Conservation (phyloP, 2,329 filamentous ascomycete genomes). For the Plenodomus tracheiphilus region DNA sequence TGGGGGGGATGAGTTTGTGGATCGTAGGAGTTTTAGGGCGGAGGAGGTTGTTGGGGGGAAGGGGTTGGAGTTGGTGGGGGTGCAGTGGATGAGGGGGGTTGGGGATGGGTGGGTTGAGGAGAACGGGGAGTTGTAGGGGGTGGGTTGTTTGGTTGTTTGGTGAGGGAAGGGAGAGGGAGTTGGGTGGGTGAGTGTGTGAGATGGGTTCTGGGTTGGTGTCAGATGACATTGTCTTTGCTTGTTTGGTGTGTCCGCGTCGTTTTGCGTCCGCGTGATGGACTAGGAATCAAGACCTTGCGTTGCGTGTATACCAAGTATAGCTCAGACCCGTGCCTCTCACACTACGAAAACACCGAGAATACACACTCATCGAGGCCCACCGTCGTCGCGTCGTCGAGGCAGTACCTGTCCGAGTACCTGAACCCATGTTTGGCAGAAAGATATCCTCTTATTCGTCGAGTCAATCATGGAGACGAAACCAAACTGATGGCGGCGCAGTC, state of each 20-base stretch:
- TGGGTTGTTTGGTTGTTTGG: no score
- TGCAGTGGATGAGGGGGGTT: conserved; percentile 44
- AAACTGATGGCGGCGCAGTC: conserved; percentile 19
- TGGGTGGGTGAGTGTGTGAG: no score
- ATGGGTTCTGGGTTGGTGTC: no score
- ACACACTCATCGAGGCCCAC: not conserved
- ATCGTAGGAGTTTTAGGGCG: conserved; percentile 34
- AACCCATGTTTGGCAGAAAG: conserved; percentile 27
- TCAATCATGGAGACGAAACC: conserved; percentile 10
- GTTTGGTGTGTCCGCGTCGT: no score
- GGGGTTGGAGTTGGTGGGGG: conserved; percentile 36
- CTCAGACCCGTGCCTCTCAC: not conserved
- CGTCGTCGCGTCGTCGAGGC: not conserved
- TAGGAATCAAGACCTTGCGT: no score
- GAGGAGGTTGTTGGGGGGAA: conserved; percentile 26
- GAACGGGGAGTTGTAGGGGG: conserved; percentile 18
- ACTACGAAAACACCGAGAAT: not conserved
- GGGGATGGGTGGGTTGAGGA: conserved; percentile 40
- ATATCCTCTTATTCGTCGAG: conserved; percentile 5
- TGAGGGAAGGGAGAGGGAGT: not conserved
- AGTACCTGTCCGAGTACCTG: not conserved
- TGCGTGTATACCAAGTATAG: not conserved
- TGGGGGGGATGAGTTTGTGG: conserved; percentile 42
- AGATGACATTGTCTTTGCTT: no score
- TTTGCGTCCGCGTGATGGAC: no score